Evolutionary conservation across 129 eudicot species (phyloP).

Genomic region (Oenanthe sinensis): DNA sequence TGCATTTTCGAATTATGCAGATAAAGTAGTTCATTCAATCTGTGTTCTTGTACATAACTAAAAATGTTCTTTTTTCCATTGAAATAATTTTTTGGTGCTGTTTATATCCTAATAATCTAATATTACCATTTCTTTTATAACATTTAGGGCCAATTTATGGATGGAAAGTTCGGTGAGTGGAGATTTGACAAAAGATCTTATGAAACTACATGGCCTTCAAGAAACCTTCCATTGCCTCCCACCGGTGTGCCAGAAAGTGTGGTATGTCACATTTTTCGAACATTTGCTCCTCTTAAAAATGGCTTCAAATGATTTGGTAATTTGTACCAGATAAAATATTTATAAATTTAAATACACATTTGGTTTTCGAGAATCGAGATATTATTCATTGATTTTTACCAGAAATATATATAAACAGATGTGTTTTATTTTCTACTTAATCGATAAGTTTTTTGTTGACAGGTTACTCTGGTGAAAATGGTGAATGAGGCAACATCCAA

Average conservation of each 20-base stretch:
- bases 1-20: background rate
- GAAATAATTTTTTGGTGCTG: no score
- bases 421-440: background rate
- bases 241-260: slow-evolving; percentile 98
- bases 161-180: slow-evolving; percentile 98
- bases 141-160: slow-evolving; percentile 72
- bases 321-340: background rate
- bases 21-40: background rate
- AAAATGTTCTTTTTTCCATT: background rate
- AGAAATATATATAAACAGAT: background rate
- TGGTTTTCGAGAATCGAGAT: background rate
- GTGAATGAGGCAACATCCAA: slow-evolving; percentile 5
- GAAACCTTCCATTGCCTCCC: slow-evolving; percentile 87
- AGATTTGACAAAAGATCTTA: slow-evolving; percentile 99
- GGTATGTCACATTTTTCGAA: slow-evolving; percentile 40
- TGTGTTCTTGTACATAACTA: no score
- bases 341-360: background rate
- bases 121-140: background rate
- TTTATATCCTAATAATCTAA: background rate
- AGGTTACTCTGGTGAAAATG: slow-evolving; percentile 4
- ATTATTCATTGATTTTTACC: no score
- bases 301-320: background rate
- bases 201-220: slow-evolving; percentile 60
- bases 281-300: background rate
- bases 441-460: background rate